These are phyloP conservation scores for Aspergillus awamori DNA, from an alignment of 2,329 filamentous ascomycete species.

Conservation along the genomic window DNA sequence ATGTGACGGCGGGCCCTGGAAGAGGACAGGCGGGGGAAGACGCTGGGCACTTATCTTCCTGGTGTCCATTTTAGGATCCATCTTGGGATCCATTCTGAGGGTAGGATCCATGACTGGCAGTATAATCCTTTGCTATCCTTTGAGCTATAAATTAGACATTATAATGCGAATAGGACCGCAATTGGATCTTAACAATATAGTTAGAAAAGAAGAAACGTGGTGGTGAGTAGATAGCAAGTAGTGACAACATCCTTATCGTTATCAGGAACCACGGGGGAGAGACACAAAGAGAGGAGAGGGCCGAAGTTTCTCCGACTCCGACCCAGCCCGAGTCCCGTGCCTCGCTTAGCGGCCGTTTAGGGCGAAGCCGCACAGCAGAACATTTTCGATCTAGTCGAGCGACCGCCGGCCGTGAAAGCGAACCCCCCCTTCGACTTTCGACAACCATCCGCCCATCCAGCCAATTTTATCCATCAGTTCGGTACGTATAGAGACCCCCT, in stretches of 20 bases:
- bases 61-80: constrained; percentile 25
- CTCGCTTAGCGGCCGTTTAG: constrained; percentile 44
- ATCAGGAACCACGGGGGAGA: constrained; percentile 4
- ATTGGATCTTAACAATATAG: too few species aligned
- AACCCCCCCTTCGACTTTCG: constrained; percentile 45
- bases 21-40: constrained; percentile 73
- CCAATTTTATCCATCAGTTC: constrained; percentile 41
- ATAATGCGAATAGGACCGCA: not conserved
- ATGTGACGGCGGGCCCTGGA: constrained; percentile 77
- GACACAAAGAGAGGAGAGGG: not conserved
- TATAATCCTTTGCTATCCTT: not conserved
- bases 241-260: constrained; percentile 18
- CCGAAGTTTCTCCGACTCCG: constrained; percentile 23
- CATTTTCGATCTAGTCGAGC: constrained; percentile 40
- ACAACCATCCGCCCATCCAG: constrained; percentile 40
- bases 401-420: constrained; percentile 38
- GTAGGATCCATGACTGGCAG: not conserved
- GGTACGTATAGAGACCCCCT: constrained; percentile 38
- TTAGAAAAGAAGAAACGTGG: too few species aligned
- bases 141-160: not conserved
- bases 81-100: constrained; percentile 6
- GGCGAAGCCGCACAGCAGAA: constrained; percentile 44
- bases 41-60: constrained; percentile 51
- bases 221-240: not conserved
- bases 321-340: constrained; percentile 25